These are phyloP conservation scores for Colletotrichum trifolii DNA, from an alignment of 2,329 filamentous ascomycete genomes.

Conservation along the genomic window DNA sequence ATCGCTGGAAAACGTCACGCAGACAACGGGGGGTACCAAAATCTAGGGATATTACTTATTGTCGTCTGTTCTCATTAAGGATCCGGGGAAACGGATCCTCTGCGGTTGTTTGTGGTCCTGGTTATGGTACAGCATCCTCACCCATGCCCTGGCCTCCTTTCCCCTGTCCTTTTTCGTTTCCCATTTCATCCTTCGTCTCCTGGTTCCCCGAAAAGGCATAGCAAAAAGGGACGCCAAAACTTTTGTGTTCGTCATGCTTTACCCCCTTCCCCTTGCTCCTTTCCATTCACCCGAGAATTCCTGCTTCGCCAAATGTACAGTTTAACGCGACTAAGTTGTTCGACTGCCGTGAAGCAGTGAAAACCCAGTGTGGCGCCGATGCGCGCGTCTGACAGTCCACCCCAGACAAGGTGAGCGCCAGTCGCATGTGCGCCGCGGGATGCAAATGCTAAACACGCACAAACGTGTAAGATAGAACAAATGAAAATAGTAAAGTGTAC, in stretches of 20 bases:
- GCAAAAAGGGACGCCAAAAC: constrained; percentile 34
- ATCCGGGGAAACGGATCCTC: constrained; percentile 27
- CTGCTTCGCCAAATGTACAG: constrained; percentile 33
- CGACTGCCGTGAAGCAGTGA: background rate
- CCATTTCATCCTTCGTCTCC: background rate
- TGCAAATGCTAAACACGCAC: constrained; percentile 35
- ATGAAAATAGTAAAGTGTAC: constrained; percentile 27
- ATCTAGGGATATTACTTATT: constrained; percentile 19
- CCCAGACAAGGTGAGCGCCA: constrained; percentile 13
- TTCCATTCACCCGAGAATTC: constrained; percentile 20
- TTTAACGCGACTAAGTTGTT: constrained; percentile 2
- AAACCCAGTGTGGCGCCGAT: constrained; percentile 15
- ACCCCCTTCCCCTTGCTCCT: constrained; percentile 19
- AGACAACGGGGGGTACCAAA: too few relatives aligned
- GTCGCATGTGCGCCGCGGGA: constrained; percentile 6
- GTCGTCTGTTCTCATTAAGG: constrained; percentile 36
- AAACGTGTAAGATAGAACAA: constrained; percentile 12
- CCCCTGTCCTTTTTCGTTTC: constrained; percentile 18
- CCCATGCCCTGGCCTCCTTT: constrained; percentile 12
- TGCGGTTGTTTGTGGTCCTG: constrained; percentile 29
- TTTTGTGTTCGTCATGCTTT: constrained; percentile 33
- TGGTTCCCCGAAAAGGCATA: constrained; percentile 24
- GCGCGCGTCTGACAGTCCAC: constrained; percentile 3
- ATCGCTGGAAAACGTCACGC: background rate
- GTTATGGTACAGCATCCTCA: constrained; percentile 36